Conservation (phyloP, 2,329 filamentous ascomycete species). For the Colletotrichum graminicola region DNA sequence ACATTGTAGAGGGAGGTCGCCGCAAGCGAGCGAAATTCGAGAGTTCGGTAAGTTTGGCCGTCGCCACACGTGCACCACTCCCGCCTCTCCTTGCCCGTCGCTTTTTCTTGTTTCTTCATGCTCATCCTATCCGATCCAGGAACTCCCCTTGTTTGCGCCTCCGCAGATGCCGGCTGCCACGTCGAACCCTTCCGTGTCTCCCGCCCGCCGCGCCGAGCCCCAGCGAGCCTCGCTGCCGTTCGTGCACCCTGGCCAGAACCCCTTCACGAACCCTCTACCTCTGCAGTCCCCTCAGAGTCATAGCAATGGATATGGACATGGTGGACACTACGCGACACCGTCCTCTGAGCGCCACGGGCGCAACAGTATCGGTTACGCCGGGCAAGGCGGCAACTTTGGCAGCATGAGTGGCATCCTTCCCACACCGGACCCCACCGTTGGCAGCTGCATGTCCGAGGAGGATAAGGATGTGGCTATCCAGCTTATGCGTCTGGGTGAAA, state of each 20-base stretch:
- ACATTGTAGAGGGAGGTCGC: conserved; percentile 96
- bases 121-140: conserved; percentile 67
- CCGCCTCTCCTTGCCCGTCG: conserved; percentile 13
- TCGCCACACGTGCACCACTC: conserved; percentile 44
- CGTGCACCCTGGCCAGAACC: conserved; percentile 80
- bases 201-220: conserved; percentile 83
- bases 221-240: conserved; percentile 81
- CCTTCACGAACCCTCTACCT: conserved; percentile 81
- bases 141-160: conserved; percentile 94
- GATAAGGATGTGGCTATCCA: conserved; percentile 94
- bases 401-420: conserved; percentile 75
- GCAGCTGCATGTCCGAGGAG: conserved; percentile 97
- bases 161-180: conserved; percentile 92
- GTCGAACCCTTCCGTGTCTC: conserved; percentile 98
- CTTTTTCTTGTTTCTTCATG: conserved; percentile 39
- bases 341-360: conserved; percentile 74
- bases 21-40: conserved; percentile 95
- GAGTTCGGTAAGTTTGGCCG: conserved; percentile 86
- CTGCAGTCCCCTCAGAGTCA: conserved; percentile 89
- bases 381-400: conserved; percentile 41
- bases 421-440: conserved; percentile 96
- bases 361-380: conserved; percentile 69
- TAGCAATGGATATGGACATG: conserved; percentile 65
- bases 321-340: conserved; percentile 73
- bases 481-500: conserved; percentile 94